Evolutionary conservation across 2,329 filamentous ascomycete species (phyloP).

Genomic region (Cladosporium sp.): DNA sequence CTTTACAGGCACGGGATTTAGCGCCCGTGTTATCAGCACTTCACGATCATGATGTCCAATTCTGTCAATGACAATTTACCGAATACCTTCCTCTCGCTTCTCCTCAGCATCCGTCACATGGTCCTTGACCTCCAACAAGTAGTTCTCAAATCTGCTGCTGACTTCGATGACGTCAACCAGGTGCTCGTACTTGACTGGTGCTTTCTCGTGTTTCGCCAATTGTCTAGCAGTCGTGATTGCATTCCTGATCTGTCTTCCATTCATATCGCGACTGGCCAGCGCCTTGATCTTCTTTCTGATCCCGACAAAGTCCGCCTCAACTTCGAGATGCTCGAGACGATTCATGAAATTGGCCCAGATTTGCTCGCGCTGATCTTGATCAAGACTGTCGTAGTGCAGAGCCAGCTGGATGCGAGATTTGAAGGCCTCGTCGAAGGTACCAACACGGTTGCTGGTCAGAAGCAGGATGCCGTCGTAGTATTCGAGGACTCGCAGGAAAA

Average conservation of each 20-base stretch:
- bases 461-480: conserved; percentile 27
- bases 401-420: conserved; percentile 32
- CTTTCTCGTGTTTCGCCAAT: conserved; percentile 19
- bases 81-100: no score
- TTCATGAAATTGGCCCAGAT: conserved; percentile 23
- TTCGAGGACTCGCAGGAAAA: conserved; percentile 27
- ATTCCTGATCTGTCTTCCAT: conserved; percentile 36
- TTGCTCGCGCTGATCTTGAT: conserved; percentile 18
- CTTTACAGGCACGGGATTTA: no score
- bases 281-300: background rate
- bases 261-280: conserved; percentile 18
- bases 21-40: no score
- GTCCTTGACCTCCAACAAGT: no score
- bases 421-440: conserved; percentile 34
- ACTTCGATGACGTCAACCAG: background rate
- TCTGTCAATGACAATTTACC: no score
- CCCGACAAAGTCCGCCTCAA: background rate
- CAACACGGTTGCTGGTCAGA: conserved; percentile 36
- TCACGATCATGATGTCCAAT: no score
- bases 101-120: no score
- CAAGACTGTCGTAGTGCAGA: conserved; percentile 30
- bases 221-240: conserved; percentile 33
- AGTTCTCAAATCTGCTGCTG: background rate
- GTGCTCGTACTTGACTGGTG: background rate
- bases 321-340: background rate